Evolutionary conservation across 2,329 filamentous ascomycete species (phyloP).

Genomic region (Talaromyces verruculosus): DNA sequence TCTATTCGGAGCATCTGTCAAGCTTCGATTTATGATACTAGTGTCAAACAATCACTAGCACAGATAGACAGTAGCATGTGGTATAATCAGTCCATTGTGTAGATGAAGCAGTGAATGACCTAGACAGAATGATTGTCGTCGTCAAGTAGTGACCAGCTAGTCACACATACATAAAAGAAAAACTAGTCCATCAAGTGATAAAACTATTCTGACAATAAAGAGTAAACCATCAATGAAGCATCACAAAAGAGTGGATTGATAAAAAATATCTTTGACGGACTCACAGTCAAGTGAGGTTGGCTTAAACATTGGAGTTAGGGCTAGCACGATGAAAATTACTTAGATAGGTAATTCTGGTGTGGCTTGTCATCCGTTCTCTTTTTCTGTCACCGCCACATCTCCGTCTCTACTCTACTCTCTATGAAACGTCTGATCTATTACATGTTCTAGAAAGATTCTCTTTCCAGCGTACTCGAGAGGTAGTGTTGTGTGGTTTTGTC

Average conservation of each 20-base stretch:
- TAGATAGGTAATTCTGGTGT: background rate
- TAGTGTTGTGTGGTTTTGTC: no score
- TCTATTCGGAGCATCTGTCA: background rate
- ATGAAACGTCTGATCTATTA: background rate
- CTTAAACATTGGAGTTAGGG: background rate
- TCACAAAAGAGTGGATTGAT: background rate
- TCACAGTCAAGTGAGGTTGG: background rate
- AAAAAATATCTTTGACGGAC: background rate
- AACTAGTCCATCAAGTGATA: background rate
- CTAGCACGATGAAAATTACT: background rate
- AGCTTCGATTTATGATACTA: background rate
- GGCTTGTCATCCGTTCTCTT: background rate
- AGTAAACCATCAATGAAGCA: background rate
- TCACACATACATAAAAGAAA: background rate
- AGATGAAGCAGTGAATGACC: background rate
- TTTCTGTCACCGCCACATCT: background rate
- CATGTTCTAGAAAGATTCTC: background rate
- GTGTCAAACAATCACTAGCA: background rate
- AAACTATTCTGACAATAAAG: background rate
- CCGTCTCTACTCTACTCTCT: background rate
- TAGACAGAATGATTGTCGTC: background rate
- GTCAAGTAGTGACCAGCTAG: background rate
- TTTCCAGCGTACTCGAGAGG: background rate
- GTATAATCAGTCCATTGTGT: background rate
- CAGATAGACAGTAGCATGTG: background rate